Evolutionary conservation across 2,329 filamentous ascomycete genomes (phyloP).

Genomic region (Exophiala bonariae): DNA sequence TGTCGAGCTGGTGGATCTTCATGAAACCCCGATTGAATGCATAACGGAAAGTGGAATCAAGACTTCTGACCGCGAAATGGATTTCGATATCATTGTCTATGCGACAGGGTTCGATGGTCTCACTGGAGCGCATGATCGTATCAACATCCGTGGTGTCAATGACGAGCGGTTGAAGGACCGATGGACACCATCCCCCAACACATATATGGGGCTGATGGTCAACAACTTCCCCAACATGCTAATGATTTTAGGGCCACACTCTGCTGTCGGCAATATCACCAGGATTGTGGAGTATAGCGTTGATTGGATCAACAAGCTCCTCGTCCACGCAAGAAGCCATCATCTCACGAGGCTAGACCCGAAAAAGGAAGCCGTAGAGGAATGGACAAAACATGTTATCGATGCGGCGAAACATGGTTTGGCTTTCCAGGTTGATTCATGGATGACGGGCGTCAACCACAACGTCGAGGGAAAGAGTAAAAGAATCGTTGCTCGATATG

Average conservation of each 20-base stretch:
- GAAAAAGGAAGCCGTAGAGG: conserved; percentile 39
- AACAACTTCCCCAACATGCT: conserved; percentile 50
- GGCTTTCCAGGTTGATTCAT: conserved; percentile 51
- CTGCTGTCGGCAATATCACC: conserved; percentile 57
- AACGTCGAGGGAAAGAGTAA: conserved; percentile 49
- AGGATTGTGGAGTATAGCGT: conserved; percentile 56
- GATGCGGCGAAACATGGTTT: conserved; percentile 46
- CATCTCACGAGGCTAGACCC: conserved; percentile 53
- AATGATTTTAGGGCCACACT: conserved; percentile 55
- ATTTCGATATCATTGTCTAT: conserved; percentile 40
- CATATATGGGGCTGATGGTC: conserved; percentile 42
- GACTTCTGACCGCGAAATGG: conserved; percentile 35
- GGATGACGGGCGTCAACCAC: conserved; percentile 58
- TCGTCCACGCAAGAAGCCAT: conserved; percentile 48
- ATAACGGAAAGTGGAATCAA: conserved; percentile 28
- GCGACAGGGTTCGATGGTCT: conserved; percentile 45
- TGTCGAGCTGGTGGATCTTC: conserved; percentile 48
- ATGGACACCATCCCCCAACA: conserved; percentile 35
- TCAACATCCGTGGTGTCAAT: conserved; percentile 41
- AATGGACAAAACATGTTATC: conserved; percentile 52
- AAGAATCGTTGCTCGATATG: conserved; percentile 49
- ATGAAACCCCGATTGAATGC: conserved; percentile 40
- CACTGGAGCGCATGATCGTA: conserved; percentile 30
- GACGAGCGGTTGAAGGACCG: conserved; percentile 34
- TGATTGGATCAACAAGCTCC: conserved; percentile 44